These are phyloP conservation scores for Monosporascus sp. DNA, from an alignment of 2,329 filamentous ascomycete species.

Conservation along the genomic window DNA sequence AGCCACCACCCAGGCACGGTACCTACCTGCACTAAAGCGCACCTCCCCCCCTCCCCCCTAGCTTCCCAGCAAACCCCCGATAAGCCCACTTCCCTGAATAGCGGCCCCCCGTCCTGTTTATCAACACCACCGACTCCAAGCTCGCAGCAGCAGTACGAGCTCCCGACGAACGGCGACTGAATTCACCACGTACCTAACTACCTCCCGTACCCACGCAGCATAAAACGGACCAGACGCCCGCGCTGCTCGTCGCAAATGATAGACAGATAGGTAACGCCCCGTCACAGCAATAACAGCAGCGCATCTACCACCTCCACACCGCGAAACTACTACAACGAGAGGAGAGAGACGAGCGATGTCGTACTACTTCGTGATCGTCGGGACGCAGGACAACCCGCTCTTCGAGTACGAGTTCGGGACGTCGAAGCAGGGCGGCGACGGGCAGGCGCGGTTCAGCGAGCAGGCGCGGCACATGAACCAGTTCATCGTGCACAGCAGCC, in stretches of 20 bases:
- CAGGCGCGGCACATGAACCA: conserved; percentile 92
- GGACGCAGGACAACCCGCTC: conserved; percentile 89
- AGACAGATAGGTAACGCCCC: conserved; percentile 12
- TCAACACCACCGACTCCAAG: too few relatives aligned
- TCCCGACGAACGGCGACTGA: too few relatives aligned
- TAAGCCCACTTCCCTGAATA: too few relatives aligned
- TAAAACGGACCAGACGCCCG: too few relatives aligned
- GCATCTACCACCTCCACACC: not conserved
- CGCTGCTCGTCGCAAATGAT: conserved; percentile 14
- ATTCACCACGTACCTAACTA: too few relatives aligned
- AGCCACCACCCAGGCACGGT: not conserved
- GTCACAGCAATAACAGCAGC: not conserved
- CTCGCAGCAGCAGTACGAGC: too few relatives aligned
- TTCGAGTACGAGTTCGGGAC: conserved; percentile 98
- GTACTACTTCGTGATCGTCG: conserved; percentile 97
- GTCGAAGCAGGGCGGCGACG: conserved; percentile 92
- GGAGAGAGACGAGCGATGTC: conserved; percentile 62
- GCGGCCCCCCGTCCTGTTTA: too few relatives aligned
- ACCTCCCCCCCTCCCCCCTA: too few relatives aligned
- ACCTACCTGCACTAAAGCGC: too few relatives aligned
- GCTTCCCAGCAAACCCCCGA: too few relatives aligned
- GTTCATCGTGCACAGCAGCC: conserved; percentile 89
- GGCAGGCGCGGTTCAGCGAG: conserved; percentile 80
- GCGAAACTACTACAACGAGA: not conserved
- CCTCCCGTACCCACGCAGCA: too few relatives aligned